Evolutionary conservation across 2,329 filamentous ascomycete species (phyloP).

Genomic region (Neoascochyta sp.): DNA sequence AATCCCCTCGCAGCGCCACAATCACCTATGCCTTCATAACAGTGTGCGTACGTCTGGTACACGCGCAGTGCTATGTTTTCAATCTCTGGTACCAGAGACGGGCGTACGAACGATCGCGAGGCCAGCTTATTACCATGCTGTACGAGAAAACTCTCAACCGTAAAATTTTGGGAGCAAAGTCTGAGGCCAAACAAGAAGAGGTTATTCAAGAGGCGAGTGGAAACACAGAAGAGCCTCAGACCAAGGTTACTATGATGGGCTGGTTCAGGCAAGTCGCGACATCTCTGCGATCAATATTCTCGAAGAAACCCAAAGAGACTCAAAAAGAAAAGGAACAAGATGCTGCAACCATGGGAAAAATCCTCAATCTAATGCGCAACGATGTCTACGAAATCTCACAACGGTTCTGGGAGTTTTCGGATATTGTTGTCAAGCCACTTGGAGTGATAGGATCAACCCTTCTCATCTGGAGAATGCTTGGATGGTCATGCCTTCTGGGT

Average conservation of each 20-base stretch:
- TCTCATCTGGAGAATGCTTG: constrained; percentile 74
- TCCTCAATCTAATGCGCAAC: constrained; percentile 78
- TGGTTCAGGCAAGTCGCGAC: too few species aligned
- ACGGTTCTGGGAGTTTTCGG: constrained; percentile 80
- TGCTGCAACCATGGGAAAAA: constrained; percentile 81
- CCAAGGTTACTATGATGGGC: too few species aligned
- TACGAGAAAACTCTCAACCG: constrained; percentile 72
- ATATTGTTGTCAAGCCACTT: constrained; percentile 71
- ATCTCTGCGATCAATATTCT: constrained; percentile 13
- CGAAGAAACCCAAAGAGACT: constrained; percentile 23
- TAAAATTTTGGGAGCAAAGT: constrained; percentile 48
- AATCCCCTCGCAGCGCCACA: constrained; percentile 53
- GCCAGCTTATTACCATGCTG: constrained; percentile 81
- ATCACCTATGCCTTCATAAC: constrained; percentile 63
- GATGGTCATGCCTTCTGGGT: constrained; percentile 73
- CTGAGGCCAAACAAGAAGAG: constrained; percentile 26
- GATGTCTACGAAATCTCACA: constrained; percentile 81
- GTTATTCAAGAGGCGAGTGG: constrained; percentile 5
- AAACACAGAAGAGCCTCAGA: constrained; percentile 2
- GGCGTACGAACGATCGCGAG: constrained; percentile 76
- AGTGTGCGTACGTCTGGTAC: constrained; percentile 58
- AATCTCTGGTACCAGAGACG: constrained; percentile 79
- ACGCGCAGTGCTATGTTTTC: constrained; percentile 64
- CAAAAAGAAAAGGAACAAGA: constrained; percentile 45
- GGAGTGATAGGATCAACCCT: constrained; percentile 70